Evolutionary conservation across 2,329 filamentous ascomycete species (phyloP), one percentile per base, ranked within the genome.

Genomic region (Sarocladium strictum): DNA sequence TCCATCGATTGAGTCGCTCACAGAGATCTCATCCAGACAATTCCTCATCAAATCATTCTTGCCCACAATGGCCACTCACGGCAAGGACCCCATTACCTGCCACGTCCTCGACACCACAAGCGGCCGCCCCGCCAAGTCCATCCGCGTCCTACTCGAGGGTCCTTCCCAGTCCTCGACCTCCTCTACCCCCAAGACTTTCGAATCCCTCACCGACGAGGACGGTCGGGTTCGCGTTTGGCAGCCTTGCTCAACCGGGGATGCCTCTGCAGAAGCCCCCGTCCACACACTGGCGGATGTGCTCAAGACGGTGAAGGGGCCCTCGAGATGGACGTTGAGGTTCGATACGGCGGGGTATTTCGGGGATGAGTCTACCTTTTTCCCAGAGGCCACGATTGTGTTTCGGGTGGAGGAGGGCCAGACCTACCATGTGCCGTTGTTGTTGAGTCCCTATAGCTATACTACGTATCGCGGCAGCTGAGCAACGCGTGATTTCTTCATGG

Each of bases 81-180:
- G 56, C 56, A 83, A 80, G 65, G 82, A 84, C 65, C 83, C 82
- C 65, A 93, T 94, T 65, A 93, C 89, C 69, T 93, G 89, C 76
- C 89, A 94, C 76, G 82, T 92, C 69, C 88, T 94, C 68, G 88
- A 94, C 76, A 93, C 89, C 11, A 81, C 84, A n/a, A 74, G 80
- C 58, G 89, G 89, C 64, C 79, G 78, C 55, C 89, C 89, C 21
- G 89, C 83, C 15, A 70, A 77, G 55, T 75, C 76, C 58, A 81
- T 94, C 63, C 77, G 78, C 59, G 87, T 92, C 55, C 83, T 79
- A 54, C 81, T 91, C 21, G 74, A 83, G 50, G 78, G 78, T 5
- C 69, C 66, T 51, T 62, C 56, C 40, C 55, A 65, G 56, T 56
- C 66, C 12, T 58, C 66, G 12, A 47, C 52, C 14, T 41, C 43